phyloP scores from a whole-genome alignment of 495 filamentous ascomycete species.

The Hypoxylon rickii region DNA sequence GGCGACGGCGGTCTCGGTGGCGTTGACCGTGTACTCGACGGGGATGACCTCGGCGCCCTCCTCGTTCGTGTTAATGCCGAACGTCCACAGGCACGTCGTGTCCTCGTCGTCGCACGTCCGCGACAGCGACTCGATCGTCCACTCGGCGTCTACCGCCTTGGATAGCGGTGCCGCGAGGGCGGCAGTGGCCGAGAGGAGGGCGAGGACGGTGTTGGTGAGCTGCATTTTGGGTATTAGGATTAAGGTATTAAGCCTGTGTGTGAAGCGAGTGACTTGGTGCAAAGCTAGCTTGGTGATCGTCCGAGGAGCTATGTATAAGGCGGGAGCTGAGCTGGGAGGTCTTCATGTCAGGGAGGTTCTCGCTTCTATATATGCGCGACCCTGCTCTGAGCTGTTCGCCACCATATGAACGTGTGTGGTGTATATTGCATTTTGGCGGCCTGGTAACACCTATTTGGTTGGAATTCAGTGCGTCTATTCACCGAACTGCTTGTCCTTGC shows the following conservation, averaged over 20 bases:
- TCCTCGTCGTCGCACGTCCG: constrained; percentile 53
- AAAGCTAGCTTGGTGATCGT: not conserved
- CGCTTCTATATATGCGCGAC: constrained; percentile 14
- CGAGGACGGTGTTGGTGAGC: constrained; percentile 46
- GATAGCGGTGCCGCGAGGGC: constrained; percentile 49
- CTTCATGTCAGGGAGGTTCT: constrained; percentile 1
- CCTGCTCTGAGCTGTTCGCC: not conserved
- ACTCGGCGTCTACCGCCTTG: constrained; percentile 49
- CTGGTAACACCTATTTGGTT: constrained; percentile 2
- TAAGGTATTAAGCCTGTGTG: not conserved
- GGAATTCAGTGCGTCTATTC: constrained; percentile 14
- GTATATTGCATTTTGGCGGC: not conserved
- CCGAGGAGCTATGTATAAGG: not conserved
- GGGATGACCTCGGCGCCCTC: constrained; percentile 33
- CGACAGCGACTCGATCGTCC: constrained; percentile 54
- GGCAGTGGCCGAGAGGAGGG: constrained; percentile 43
- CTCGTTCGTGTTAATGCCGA: constrained; percentile 49
- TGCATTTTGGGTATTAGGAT: constrained; percentile 49
- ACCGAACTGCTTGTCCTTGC: not conserved
- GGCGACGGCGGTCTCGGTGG: constrained; percentile 37
- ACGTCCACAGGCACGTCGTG: constrained; percentile 54
- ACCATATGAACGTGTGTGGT: not conserved
- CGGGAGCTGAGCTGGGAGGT: constrained; percentile 8
- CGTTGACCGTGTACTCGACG: constrained; percentile 50
- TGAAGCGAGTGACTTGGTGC: constrained; percentile 13